Conservation (phyloP, 2,329 filamentous ascomycete genomes). For the Hymenoscyphus infarciens region DNA sequence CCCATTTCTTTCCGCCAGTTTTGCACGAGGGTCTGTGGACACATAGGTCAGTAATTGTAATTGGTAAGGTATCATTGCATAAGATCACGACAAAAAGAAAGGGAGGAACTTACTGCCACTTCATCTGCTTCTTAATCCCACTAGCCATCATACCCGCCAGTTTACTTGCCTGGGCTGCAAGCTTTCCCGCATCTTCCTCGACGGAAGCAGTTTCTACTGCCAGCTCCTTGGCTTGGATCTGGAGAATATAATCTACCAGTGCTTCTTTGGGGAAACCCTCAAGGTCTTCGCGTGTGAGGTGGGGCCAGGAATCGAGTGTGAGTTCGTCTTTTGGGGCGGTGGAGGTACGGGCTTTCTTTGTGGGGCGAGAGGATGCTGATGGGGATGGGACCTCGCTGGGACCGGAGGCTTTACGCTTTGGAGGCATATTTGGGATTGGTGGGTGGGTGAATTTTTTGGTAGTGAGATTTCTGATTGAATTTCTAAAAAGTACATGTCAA, state of each 20-base stretch:
- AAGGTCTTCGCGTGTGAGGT: slow-evolving; percentile 1
- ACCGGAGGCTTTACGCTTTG: slow-evolving; percentile 5
- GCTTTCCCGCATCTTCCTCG: neutral
- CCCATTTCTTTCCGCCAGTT: slow-evolving; percentile 4
- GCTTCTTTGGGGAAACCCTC: slow-evolving; percentile 4
- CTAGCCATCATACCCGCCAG: slow-evolving; percentile 10
- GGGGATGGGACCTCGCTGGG: neutral
- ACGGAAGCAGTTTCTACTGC: neutral
- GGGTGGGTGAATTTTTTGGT: no score
- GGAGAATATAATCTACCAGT: slow-evolving; percentile 6
- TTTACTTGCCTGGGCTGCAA: neutral
- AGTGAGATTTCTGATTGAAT: neutral
- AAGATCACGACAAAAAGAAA: neutral
- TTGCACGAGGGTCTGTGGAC: slow-evolving; percentile 9
- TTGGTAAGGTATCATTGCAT: no score
- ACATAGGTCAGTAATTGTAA: neutral
- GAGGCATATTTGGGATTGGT: neutral
- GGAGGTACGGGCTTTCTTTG: slow-evolving; percentile 8
- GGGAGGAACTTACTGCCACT: slow-evolving; percentile 4
- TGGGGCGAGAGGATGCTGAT: neutral
- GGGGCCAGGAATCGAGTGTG: neutral
- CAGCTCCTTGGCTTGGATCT: slow-evolving; percentile 1
- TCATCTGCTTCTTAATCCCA: slow-evolving; percentile 9
- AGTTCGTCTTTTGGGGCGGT: neutral
- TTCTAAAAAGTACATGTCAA: no score